These are phyloP conservation scores for Fusarium cyanostomum DNA, from an alignment of 2,329 filamentous ascomycete species.

Conservation along the genomic window DNA sequence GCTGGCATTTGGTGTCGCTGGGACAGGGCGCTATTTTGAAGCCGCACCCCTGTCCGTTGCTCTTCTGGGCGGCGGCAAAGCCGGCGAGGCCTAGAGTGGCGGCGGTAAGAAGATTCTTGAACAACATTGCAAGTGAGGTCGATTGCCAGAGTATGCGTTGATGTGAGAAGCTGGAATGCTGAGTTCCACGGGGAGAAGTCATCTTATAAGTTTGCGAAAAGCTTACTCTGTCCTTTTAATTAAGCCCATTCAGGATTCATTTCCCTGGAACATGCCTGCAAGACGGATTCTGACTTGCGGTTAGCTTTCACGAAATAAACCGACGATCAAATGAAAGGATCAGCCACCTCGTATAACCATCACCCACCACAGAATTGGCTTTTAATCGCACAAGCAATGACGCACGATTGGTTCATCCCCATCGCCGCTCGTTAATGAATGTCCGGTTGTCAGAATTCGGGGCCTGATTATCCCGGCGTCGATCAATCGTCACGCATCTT, in stretches of 20 bases:
- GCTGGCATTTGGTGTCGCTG: slow-evolving; percentile 38
- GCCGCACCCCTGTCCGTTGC: slow-evolving; percentile 39
- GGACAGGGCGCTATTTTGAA: slow-evolving; percentile 45
- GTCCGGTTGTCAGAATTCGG: neutral
- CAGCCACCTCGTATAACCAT: slow-evolving; percentile 32
- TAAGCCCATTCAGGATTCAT: neutral
- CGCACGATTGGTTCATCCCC: slow-evolving; percentile 3
- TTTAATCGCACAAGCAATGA: slow-evolving; percentile 11
- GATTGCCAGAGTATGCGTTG: neutral
- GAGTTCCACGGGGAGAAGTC: neutral
- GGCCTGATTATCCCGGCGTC: neutral
- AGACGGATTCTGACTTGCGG: neutral
- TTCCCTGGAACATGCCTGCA: neutral
- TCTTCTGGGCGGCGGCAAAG: slow-evolving; percentile 6
- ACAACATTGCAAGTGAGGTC: slow-evolving; percentile 34
- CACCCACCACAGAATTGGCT: neutral
- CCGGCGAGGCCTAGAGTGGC: slow-evolving; percentile 31
- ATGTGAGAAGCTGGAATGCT: neutral
- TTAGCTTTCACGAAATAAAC: too few relatives aligned
- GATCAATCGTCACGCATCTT: slow-evolving; percentile 1
- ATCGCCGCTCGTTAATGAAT: neutral
- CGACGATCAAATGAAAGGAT: slow-evolving; percentile 3
- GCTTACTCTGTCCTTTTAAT: too few relatives aligned
- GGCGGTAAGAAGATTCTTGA: slow-evolving; percentile 30
- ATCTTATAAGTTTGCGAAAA: slow-evolving; percentile 9